A percentile compares a stretch with the other conserved stretches of the same genome.
phyloP scores from a whole-genome alignment of 1,284 basidiomycete species.

The Austroboletus novae-zelandiae region DNA sequence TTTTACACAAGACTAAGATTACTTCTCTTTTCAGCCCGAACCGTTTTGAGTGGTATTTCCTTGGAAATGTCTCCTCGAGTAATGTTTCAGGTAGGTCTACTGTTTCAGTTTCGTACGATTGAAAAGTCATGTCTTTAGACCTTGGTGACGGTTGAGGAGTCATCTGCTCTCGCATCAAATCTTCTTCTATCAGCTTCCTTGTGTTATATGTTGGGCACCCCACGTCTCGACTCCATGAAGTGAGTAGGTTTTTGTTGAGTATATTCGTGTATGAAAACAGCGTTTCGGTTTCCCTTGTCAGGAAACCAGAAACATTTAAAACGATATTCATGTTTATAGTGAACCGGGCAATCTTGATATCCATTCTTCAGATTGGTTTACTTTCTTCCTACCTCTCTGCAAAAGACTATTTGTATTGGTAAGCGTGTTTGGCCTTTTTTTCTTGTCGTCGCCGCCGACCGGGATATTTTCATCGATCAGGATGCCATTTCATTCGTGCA shows the following conservation, averaged over 20 bases:
- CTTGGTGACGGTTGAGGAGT: constrained; percentile 13
- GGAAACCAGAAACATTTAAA: constrained; percentile 15
- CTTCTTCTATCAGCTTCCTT: constrained; percentile 17
- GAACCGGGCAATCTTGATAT: constrained; percentile 21
- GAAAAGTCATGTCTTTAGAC: constrained; percentile 6
- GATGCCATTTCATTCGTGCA: constrained; percentile 22
- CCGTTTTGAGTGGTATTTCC: constrained; percentile 10
- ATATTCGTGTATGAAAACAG: neutral
- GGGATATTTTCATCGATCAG: constrained; percentile 1
- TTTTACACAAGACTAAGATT: constrained; percentile 5
- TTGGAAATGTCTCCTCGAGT: neutral
- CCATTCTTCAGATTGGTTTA: constrained; percentile 19
- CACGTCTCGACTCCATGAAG: constrained; percentile 6
- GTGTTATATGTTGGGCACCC: constrained; percentile 17
- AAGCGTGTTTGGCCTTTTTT: neutral
- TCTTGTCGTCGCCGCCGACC: neutral
- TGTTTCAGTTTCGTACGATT: neutral
- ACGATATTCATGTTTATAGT: constrained; percentile 18
- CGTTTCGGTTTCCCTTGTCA: neutral
- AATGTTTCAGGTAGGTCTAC: constrained; percentile 12
- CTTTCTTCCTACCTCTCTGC: constrained; percentile 15
- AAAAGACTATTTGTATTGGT: constrained; percentile 16
- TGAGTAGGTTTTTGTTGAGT: neutral
- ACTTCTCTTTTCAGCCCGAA: constrained; percentile 7
- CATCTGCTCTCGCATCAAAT: constrained; percentile 16